Percentiles rank a stretch among this genome's conserved stretches.
phyloP scores from a whole-genome alignment of 2,329 filamentous ascomycete genomes.

The Raffaelea ambrosiae region DNA sequence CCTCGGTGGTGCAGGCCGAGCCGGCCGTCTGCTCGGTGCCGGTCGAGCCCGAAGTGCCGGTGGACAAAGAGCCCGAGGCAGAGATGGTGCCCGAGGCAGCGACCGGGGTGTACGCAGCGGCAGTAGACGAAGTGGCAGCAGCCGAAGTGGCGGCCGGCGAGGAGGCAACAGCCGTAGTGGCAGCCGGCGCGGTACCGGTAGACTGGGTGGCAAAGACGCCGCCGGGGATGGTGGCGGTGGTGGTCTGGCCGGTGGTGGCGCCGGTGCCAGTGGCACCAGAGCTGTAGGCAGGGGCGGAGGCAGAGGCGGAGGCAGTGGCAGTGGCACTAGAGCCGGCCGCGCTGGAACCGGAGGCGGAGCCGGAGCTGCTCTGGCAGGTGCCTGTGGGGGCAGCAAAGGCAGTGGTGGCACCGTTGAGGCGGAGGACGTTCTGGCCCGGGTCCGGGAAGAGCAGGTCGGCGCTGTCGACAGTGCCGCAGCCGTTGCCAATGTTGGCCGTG shows the following conservation, averaged over 20 bases:
- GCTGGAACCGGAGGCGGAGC: conserved; percentile 15
- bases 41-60: conserved; percentile 1
- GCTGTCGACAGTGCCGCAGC: conserved; percentile 45
- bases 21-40: conserved; percentile 27
- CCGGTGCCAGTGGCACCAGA: conserved; percentile 8
- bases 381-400: conserved; percentile 21
- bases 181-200: background rate
- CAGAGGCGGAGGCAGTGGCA: conserved; percentile 11
- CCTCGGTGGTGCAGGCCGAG: conserved; percentile 36
- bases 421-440: conserved; percentile 51
- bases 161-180: conserved; percentile 6
- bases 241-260: conserved; percentile 6
- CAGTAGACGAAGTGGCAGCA: conserved; percentile 1
- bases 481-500: conserved; percentile 56
- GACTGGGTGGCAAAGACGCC: background rate
- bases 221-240: background rate
- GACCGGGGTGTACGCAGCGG: conserved; percentile 9
- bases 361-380: conserved; percentile 17
- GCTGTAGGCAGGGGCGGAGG: conserved; percentile 3
- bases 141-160: conserved; percentile 4
- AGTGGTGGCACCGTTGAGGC: conserved; percentile 29
- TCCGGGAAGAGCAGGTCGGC: conserved; percentile 59
- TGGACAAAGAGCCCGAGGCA: conserved; percentile 15
- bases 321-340: conserved; percentile 17
- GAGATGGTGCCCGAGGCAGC: conserved; percentile 10